Evolutionary conservation across 2,329 filamentous ascomycete genomes (phyloP).

Genomic region (Juglanconis juglandina): DNA sequence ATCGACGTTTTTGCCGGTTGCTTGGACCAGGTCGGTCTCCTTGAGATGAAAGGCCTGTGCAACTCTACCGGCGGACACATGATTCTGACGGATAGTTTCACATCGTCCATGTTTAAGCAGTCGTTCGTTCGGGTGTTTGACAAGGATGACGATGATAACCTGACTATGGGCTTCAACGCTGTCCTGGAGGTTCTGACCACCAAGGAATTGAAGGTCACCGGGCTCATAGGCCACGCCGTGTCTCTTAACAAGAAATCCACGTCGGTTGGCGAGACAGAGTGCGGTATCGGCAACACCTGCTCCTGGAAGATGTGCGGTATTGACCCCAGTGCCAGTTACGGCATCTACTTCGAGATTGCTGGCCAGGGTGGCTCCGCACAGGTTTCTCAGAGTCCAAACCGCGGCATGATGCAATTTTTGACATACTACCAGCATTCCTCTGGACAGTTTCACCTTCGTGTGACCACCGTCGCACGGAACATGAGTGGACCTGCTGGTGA

Average conservation of each 20-base stretch:
- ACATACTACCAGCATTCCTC: slow-evolving; percentile 98
- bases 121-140: slow-evolving; percentile 97
- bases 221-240: slow-evolving; percentile 92
- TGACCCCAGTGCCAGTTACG: slow-evolving; percentile 88
- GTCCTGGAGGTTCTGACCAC: slow-evolving; percentile 94
- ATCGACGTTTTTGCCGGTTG: slow-evolving; percentile 98
- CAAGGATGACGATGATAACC: slow-evolving; percentile 90
- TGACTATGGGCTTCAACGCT: slow-evolving; percentile 97
- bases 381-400: slow-evolving; percentile 82
- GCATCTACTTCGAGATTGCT: slow-evolving; percentile 96
- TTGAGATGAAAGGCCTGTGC: slow-evolving; percentile 96
- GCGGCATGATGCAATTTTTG: slow-evolving; percentile 95
- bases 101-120: slow-evolving; percentile 98
- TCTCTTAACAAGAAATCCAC: slow-evolving; percentile 98
- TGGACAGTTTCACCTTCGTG: slow-evolving; percentile 91
- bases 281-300: slow-evolving; percentile 96
- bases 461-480: slow-evolving; percentile 89
- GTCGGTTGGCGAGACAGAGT: slow-evolving; percentile 95
- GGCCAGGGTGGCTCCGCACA: slow-evolving; percentile 83
- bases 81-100: slow-evolving; percentile 97
- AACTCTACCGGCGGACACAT: slow-evolving; percentile 98
- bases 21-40: slow-evolving; percentile 90
- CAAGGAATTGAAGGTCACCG: slow-evolving; percentile 97
- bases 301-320: slow-evolving; percentile 99
- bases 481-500: slow-evolving; percentile 92